Base-by-base conservation (phyloP, 331 rosid species). In the Quercus lobata region DNA sequence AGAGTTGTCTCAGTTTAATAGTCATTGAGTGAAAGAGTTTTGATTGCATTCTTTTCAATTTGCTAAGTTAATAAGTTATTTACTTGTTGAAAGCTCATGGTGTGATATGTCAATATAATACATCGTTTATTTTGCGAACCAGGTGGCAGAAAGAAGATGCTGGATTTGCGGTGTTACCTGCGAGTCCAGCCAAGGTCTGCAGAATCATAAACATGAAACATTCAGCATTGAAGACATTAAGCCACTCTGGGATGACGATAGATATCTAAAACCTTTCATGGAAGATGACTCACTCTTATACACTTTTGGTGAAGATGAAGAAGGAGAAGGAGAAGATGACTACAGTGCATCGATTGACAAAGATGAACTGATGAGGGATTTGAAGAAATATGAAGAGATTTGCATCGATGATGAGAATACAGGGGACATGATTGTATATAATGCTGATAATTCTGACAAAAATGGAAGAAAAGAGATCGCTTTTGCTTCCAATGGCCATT, bases 281-380 rank as follows among this genome's bases (percentile, higher is more conserved):
- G 83, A 76, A 84, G 92, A 90, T 5, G 99, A 96, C 89, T 82
- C 92, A 1, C 84, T 95, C 71, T 81, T 95, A 86, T 93, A 83
- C 88, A 90, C 87, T 85, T 95, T 95, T 76, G 88, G 66, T 78
- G 99, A 91, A 62, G 89, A 82, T 24, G 98, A 91, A 55, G 99
- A 91, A 63, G 86, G 79, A 44, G 96, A 91, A 68, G 86, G 79
- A 53, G 96, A 87, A 35, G 92, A 90, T 54, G 92, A 88, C 34
- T 83, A 83, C 58, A 66, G 16, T 60, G 24, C 80, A 9, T 62
- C 7, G 18, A 80, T 74, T 69, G 86, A 86, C 77, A 89, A 84
- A 57, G 93, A 88, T 6, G 88, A 85, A 16, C 84, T 86, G 74
- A 66, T 83, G 77, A 81, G 79, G 61, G 88, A 87, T 71, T 73